Conservation (phyloP, 2,329 filamentous ascomycete genomes). For the Akanthomyces uredinophilus region DNA sequence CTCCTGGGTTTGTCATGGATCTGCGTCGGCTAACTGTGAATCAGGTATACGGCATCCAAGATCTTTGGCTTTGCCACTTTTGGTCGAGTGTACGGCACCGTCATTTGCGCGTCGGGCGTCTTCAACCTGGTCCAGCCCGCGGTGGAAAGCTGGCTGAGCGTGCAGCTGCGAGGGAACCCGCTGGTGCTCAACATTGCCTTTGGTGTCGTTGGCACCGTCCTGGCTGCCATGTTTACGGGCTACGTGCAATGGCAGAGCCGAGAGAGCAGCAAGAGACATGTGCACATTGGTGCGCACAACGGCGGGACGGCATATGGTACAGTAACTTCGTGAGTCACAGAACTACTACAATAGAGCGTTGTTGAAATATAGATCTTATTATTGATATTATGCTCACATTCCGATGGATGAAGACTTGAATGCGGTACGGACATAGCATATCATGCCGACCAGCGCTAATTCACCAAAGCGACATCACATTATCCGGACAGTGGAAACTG, state of each 20-base stretch:
- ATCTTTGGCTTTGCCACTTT: conserved; percentile 79
- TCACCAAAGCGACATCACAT: not conserved
- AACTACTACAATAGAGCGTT: no score
- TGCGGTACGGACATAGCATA: no score
- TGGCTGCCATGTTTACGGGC: not conserved
- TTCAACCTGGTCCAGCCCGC: conserved; percentile 67
- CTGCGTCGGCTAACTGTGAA: not conserved
- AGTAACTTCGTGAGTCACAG: not conserved
- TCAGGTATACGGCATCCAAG: conserved; percentile 36
- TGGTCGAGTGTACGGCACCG: conserved; percentile 70
- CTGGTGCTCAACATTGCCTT: conserved; percentile 59
- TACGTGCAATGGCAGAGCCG: conserved; percentile 1
- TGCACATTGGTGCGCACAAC: not conserved
- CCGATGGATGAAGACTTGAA: no score
- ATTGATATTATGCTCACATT: no score
- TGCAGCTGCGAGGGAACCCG: conserved; percentile 55
- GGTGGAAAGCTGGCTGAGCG: conserved; percentile 63
- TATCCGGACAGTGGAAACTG: not conserved
- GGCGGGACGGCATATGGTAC: not conserved
- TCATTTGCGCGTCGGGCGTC: conserved; percentile 67
- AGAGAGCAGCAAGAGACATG: not conserved
- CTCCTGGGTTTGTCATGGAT: not conserved
- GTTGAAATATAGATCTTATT: no score
- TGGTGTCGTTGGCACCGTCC: conserved; percentile 43
- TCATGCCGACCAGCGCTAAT: no score